Percentiles rank a stretch among this genome's conserved stretches.
Conservation (phyloP, 2,329 filamentous ascomycete genomes). For the Colletotrichum sp. region DNA sequence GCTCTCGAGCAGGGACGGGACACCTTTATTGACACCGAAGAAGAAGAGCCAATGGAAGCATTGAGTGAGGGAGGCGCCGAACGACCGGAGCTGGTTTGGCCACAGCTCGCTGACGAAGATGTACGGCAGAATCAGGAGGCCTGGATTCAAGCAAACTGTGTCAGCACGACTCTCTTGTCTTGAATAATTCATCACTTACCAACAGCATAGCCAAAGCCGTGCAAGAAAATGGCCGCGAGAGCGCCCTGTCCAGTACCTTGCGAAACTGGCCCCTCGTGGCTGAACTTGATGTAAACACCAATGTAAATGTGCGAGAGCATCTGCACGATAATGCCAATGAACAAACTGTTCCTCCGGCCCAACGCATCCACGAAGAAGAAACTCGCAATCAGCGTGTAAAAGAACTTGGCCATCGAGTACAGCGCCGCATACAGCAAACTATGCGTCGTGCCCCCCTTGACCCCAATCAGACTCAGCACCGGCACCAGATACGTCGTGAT, state of each 20-base stretch:
- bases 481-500: constrained; percentile 49
- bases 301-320: constrained; percentile 46
- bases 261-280: constrained; percentile 27
- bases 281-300: constrained; percentile 41
- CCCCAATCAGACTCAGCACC: constrained; percentile 42
- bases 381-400: constrained; percentile 41
- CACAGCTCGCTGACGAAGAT: constrained; percentile 49
- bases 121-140: constrained; percentile 42
- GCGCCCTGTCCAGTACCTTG: constrained; percentile 38
- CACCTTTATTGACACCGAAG: constrained; percentile 37
- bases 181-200: too few species aligned
- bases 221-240: constrained; percentile 48
- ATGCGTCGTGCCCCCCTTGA: constrained; percentile 29
- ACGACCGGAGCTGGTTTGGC: constrained; percentile 49
- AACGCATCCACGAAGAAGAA: constrained; percentile 51
- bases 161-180: neutral
- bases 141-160: neutral
- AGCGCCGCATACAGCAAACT: constrained; percentile 44
- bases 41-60: constrained; percentile 48
- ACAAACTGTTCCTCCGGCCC: constrained; percentile 40
- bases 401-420: constrained; percentile 48
- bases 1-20: constrained; percentile 35
- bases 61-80: constrained; percentile 42
- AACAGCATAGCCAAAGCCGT: constrained; percentile 49
- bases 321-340: constrained; percentile 38